These are phyloP conservation scores for Pancytospora philotis DNA, from an alignment of 371 early-diverging fungal genomes.

Conservation along the genomic window DNA sequence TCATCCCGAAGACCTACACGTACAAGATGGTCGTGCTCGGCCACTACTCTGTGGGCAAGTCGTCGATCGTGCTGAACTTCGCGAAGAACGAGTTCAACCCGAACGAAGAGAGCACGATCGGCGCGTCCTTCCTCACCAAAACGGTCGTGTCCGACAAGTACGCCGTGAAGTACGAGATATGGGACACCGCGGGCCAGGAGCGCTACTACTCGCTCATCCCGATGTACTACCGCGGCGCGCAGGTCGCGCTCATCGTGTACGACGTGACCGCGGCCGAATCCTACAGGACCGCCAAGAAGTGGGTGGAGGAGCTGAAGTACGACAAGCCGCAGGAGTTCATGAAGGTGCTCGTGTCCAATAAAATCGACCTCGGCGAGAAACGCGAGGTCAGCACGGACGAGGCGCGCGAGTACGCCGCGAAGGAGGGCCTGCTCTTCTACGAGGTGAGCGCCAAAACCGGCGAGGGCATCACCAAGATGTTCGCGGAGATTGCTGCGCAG, in stretches of 20 bases:
- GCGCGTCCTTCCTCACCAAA: constrained; percentile 97
- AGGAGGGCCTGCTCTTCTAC: constrained; percentile 71
- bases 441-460: constrained; percentile 85
- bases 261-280: constrained; percentile 87
- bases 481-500: constrained; percentile 45
- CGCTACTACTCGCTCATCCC: constrained; percentile 83
- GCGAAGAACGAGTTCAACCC: constrained; percentile 87
- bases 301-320: constrained; percentile 81
- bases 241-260: constrained; percentile 78
- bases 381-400: constrained; percentile 73
- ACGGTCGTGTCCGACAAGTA: constrained; percentile 50
- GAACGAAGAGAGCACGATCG: constrained; percentile 97
- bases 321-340: constrained; percentile 73
- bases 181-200: constrained; percentile 85
- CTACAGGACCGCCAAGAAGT: constrained; percentile 72
- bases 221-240: constrained; percentile 89
- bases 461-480: constrained; percentile 68
- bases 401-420: constrained; percentile 71
- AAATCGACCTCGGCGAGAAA: constrained; percentile 69
- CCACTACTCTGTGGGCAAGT: constrained; percentile 59
- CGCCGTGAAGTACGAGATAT: constrained; percentile 69
- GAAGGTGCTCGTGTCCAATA: constrained; percentile 76
- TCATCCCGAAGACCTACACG: constrained; percentile 43
- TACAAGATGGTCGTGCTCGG: constrained; percentile 60
- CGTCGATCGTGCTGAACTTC: constrained; percentile 64